These are phyloP conservation scores for Floccularia luteovirens DNA, from an alignment of 768 basidiomycete genomes.

Conservation along the genomic window DNA sequence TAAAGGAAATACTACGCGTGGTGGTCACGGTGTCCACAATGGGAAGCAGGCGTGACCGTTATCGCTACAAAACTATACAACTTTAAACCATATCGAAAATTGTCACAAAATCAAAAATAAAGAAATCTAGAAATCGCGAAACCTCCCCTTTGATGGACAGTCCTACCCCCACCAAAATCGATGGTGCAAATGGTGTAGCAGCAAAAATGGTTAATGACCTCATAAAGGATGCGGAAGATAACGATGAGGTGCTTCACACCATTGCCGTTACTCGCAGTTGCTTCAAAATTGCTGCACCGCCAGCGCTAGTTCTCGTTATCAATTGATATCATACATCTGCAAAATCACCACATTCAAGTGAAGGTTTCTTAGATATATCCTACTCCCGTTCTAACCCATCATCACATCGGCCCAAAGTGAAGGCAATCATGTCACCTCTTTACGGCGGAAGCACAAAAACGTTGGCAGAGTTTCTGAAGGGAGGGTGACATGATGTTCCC, in stretches of 20 bases:
- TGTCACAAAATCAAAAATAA: conserved; percentile 17
- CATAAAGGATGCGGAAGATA: conserved; percentile 30
- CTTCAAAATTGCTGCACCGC: conserved; percentile 69
- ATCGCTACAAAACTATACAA: too few relatives aligned
- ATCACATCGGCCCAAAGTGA: conserved; percentile 39
- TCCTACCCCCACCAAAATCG: conserved; percentile 3
- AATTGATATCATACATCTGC: conserved; percentile 61
- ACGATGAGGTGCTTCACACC: conserved; percentile 56
- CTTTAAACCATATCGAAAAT: conserved; percentile 28
- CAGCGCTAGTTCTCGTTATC: conserved; percentile 47
- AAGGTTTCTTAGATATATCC: too few relatives aligned
- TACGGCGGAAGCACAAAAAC: conserved; percentile 26
- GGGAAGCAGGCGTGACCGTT: too few relatives aligned
- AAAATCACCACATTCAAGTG: conserved; percentile 8
- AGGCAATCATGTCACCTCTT: conserved; percentile 22
- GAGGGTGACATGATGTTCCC: conserved; percentile 57
- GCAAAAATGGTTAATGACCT: conserved; percentile 24
- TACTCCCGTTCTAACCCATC: conserved; percentile 37
- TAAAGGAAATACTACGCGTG: conserved; percentile 6
- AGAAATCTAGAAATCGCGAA: too few relatives aligned
- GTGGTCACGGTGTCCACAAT: too few relatives aligned
- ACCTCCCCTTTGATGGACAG: conserved; percentile 14
- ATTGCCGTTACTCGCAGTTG: conserved; percentile 55
- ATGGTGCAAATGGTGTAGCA: conserved; percentile 17
- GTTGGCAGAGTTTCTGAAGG: conserved; percentile 40